Base-by-base conservation (phyloP, 805 yeast genomes). In the Candida lessepsii region DNA sequence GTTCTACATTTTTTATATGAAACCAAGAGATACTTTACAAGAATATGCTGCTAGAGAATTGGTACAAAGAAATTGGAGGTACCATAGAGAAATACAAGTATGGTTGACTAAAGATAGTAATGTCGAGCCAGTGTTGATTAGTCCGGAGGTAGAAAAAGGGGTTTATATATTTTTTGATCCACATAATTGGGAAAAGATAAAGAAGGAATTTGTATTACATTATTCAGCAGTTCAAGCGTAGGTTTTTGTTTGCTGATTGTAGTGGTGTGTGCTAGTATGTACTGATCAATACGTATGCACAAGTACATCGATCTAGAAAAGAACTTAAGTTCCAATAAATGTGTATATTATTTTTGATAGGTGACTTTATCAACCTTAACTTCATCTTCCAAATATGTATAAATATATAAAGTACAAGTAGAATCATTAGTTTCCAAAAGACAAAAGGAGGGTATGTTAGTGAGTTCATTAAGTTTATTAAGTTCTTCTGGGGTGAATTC, bases 81-180 rank as follows among this genome's bases (percentile, higher is more conserved):
- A 86, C 57, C 99, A 93, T 65, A 91, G 89, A 65, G 96, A 88
- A 46, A 75, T 93, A 41, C 95, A 90, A 66, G 89, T 93, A 37
- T 93, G 99, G 99, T 68, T 93, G 44, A 93, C 99, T 9, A 93
- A 93, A 61, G 96, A 89, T 54, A 86, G 95, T 20, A 78, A 80
- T 52, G 81, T 81, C 46, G 98, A 91, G 60, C 96, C 97, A 1
- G 77, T 86, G 11, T 86, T 88, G 44, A 65, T 70, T 15, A 78
- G 84, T 24, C 83, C 83, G 26, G 91, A 86, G 42, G 87, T 90
- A 40, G 99, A 93, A 64, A 77, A 91, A 46, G 98, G 99, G 1
- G 81, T 89, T 8, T 93, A 93, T 58, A 82, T 90, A 17, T 91
- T 93, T 61, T 93, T 93, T 59, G 98, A 93, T 56, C 97, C 98